Evolutionary conservation across 2,329 filamentous ascomycete species (phyloP), one percentile per base, ranked within the genome.

Genomic region (Fusarium sp.): DNA sequence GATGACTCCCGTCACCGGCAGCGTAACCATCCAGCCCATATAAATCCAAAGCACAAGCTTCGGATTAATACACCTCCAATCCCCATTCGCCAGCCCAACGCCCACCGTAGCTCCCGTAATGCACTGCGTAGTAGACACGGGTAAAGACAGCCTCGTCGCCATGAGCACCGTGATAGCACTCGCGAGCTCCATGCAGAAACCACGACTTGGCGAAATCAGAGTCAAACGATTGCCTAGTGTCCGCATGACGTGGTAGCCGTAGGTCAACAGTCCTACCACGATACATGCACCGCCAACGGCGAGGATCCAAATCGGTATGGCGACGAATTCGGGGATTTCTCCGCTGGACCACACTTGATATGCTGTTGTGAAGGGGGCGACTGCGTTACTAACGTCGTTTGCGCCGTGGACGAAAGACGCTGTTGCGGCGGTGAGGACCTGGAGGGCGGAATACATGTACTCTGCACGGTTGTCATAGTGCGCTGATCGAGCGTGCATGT

Each of bases 381-480:
- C 86, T 38, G 90, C 89, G 77, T 87, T 92, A 75, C 88, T 84
- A 24, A 92, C 88, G 72, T 92, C 91, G 81, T 92, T 93, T 74
- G 90, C 89, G n/a, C 91, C 91, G 81, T 93, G 90, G 4, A 88
- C 88, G 70, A 92, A 91, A 8, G 89, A 91, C 6, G 89, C 89
- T 24, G 89, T 89, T 75, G 87, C 87, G 14, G 90, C 89, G 10
- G 89, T 90, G 80, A 90, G 84, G 74, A 90, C 80, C 75, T 90
- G 89, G 28, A 90, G 84, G 79, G 89, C 90, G 11, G 87, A 88
- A 81, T 89, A 91, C 65, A 89, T 83, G 82, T 89, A 89, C 80
- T 92, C 90, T 76, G 87, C 85, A 72, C 88, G 86, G 81, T 92
- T 91, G 78, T 90, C 86, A 79, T 87, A 92, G 77, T 90, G 89